These are phyloP conservation scores for Auriscalpium microsporum DNA, from an alignment of 768 basidiomycete genomes.

Conservation along the genomic window DNA sequence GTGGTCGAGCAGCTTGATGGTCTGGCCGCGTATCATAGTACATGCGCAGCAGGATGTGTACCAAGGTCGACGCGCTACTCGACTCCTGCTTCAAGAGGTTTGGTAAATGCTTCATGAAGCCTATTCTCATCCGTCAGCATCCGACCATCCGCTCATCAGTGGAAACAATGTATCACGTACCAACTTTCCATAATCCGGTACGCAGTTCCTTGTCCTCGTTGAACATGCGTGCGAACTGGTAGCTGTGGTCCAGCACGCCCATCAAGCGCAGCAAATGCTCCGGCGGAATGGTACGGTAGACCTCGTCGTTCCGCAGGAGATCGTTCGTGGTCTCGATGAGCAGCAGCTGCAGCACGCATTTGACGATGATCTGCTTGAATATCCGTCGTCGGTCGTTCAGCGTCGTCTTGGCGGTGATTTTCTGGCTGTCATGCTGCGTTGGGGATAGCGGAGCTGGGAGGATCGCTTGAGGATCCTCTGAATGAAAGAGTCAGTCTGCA, in stretches of 20 bases:
- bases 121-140: slow-evolving; percentile 29
- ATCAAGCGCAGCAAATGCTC: slow-evolving; percentile 89
- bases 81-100: slow-evolving; percentile 98
- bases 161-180: slow-evolving; percentile 40
- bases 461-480: slow-evolving; percentile 48
- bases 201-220: slow-evolving; percentile 97
- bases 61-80: slow-evolving; percentile 89
- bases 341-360: slow-evolving; percentile 94
- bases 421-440: slow-evolving; percentile 42
- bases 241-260: slow-evolving; percentile 94
- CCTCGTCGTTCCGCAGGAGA: slow-evolving; percentile 81
- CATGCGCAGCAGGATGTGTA: slow-evolving; percentile 88
- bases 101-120: slow-evolving; percentile 99
- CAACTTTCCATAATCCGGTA: slow-evolving; percentile 98
- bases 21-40: slow-evolving; percentile 87
- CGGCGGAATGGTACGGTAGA: slow-evolving; percentile 91
- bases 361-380: slow-evolving; percentile 99
- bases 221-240: slow-evolving; percentile 94
- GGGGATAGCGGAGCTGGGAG: slow-evolving; percentile 87
- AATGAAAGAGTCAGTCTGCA: slow-evolving; percentile 5
- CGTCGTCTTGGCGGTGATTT: slow-evolving; percentile 42
- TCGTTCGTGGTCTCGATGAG: slow-evolving; percentile 98
- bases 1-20: slow-evolving; percentile 75
- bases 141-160: neutral
- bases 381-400: slow-evolving; percentile 68